A percentile compares a stretch with the other conserved stretches of the same genome.
Conservation (phyloP, 805 yeast genomes). For the Clavispora vitiphila region DNA sequence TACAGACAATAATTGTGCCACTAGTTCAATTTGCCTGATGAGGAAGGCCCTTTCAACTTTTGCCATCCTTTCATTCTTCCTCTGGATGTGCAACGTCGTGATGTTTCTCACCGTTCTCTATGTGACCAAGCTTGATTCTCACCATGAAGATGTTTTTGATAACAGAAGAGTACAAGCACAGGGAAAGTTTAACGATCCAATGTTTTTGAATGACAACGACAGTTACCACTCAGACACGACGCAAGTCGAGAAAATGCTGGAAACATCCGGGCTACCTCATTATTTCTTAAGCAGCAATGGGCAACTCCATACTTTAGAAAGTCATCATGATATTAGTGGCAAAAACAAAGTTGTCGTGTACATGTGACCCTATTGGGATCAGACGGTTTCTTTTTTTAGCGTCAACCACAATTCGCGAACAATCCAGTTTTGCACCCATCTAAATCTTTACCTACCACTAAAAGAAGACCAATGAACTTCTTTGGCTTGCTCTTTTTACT, state of each 20-base stretch:
- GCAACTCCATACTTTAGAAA: slow-evolving; percentile 25
- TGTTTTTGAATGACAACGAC: background rate
- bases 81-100: slow-evolving; percentile 35
- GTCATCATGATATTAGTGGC: slow-evolving; percentile 16
- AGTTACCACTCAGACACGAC: background rate
- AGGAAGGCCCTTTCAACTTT: slow-evolving; percentile 34
- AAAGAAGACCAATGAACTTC: background rate
- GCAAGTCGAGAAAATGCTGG: slow-evolving; percentile 1
- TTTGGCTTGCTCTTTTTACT: background rate
- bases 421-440: background rate
- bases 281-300: slow-evolving; percentile 26
- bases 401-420: background rate
- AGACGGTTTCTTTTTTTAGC: background rate
- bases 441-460: background rate
- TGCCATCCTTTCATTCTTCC: slow-evolving; percentile 31
- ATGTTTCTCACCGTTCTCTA: slow-evolving; percentile 36
- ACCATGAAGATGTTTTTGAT: slow-evolving; percentile 17
- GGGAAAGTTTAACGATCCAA: background rate
- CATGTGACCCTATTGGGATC: slow-evolving; percentile 7
- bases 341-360: slow-evolving; percentile 27
- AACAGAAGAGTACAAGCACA: background rate
- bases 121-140: slow-evolving; percentile 30
- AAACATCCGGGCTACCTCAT: slow-evolving; percentile 18
- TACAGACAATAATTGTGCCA: slow-evolving; percentile 20
- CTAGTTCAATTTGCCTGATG: slow-evolving; percentile 20